A percentile compares a stretch with the other conserved stretches of the same genome.
Evolutionary conservation across 176 grass and related monocot genomes (phyloP).

Genomic region (Oryza nivara): DNA sequence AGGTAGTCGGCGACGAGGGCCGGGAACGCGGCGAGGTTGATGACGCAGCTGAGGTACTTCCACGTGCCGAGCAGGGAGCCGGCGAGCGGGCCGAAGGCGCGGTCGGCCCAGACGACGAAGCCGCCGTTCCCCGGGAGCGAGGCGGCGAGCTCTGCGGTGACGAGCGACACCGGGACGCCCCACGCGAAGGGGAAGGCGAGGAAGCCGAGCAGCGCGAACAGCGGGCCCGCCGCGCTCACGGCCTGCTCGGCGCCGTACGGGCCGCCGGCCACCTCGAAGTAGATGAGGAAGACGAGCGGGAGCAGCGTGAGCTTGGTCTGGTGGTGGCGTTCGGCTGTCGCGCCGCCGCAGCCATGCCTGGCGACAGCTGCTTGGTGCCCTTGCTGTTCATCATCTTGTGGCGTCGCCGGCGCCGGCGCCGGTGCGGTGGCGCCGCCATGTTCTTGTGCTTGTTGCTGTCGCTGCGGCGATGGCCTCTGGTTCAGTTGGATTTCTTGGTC

Average conservation of each 20-base stretch:
- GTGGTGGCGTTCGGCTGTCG: not conserved
- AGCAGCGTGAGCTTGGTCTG: constrained; percentile 64
- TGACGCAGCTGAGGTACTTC: constrained; percentile 70
- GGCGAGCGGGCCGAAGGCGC: constrained; percentile 70
- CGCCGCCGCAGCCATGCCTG: not conserved
- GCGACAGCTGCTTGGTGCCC: not conserved
- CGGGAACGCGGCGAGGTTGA: constrained; percentile 71
- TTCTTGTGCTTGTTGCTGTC: not conserved
- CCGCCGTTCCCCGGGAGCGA: constrained; percentile 80
- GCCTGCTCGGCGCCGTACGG: constrained; percentile 72
- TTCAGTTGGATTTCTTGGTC: not conserved
- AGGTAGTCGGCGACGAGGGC: constrained; percentile 72
- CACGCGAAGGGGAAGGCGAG: constrained; percentile 73
- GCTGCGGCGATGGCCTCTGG: too few relatives aligned
- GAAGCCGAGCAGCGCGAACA: constrained; percentile 70
- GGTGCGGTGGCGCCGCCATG: not conserved
- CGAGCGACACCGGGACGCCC: constrained; percentile 72
- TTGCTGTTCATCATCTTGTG: not conserved
- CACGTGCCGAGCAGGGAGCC: constrained; percentile 72
- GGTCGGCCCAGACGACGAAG: constrained; percentile 68
- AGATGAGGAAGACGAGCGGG: constrained; percentile 79
- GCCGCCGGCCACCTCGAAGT: constrained; percentile 79
- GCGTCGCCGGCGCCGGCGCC: too few relatives aligned
- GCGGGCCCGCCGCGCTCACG: constrained; percentile 55
- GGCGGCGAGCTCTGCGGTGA: constrained; percentile 76